These are phyloP conservation scores for Pichia rugopelliculosa DNA, from an alignment of 805 yeast genomes.

Conservation along the genomic window DNA sequence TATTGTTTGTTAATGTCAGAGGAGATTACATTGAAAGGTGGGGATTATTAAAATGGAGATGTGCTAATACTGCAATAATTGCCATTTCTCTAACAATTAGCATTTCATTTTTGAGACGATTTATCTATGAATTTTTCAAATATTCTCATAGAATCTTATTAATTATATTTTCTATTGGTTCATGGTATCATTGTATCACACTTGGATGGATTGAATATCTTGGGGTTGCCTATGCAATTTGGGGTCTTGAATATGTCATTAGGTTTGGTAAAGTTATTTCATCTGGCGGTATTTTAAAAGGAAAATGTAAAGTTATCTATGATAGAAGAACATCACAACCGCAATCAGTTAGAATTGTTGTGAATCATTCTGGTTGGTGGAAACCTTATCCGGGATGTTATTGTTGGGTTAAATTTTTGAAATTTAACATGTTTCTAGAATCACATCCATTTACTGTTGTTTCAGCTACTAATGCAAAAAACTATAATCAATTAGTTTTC, in stretches of 20 bases:
- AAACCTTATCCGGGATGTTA: slow-evolving; percentile 54
- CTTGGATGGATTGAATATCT: slow-evolving; percentile 44
- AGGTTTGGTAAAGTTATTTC: slow-evolving; percentile 47
- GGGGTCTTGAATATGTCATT: slow-evolving; percentile 60
- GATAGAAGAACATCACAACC: slow-evolving; percentile 12
- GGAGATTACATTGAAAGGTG: slow-evolving; percentile 32
- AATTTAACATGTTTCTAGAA: slow-evolving; percentile 46
- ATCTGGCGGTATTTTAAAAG: slow-evolving; percentile 55
- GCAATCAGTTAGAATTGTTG: slow-evolving; percentile 40
- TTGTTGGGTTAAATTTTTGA: slow-evolving; percentile 47
- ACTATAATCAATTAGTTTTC: slow-evolving; percentile 37
- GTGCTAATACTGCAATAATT: slow-evolving; percentile 34
- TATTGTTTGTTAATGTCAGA: slow-evolving; percentile 29
- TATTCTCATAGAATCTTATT: slow-evolving; percentile 36
- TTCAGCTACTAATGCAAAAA: slow-evolving; percentile 33
- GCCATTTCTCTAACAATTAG: slow-evolving; percentile 24
- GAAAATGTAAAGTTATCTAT: slow-evolving; percentile 33
- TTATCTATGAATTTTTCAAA: slow-evolving; percentile 40
- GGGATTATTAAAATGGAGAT: slow-evolving; percentile 35
- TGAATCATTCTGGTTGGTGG: slow-evolving; percentile 50
- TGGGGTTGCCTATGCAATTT: slow-evolving; percentile 51
- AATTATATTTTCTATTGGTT: slow-evolving; percentile 34
- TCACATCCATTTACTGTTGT: slow-evolving; percentile 62
- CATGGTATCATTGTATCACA: slow-evolving; percentile 42
- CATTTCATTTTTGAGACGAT: slow-evolving; percentile 29